Conservation (phyloP, 2,329 filamentous ascomycete genomes). For the Byssothecium circinans region DNA sequence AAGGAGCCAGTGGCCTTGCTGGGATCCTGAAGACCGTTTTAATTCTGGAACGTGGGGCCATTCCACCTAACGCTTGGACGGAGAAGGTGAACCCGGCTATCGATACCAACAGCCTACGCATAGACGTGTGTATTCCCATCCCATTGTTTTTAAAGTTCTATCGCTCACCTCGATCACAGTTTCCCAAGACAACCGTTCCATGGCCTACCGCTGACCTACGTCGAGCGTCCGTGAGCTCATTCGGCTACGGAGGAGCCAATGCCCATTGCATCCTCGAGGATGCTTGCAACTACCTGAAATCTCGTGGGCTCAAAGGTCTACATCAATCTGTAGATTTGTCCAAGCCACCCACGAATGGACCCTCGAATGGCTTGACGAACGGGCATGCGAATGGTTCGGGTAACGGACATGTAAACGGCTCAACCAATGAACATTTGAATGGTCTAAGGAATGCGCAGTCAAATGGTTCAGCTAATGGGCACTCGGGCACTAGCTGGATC, state of each 20-base stretch:
- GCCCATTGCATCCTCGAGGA: slow-evolving; percentile 23
- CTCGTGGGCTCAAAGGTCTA: not conserved
- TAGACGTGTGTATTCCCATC: no score
- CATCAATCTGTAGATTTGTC: not conserved
- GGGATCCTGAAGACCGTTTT: slow-evolving; percentile 27
- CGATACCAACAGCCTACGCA: slow-evolving; percentile 1
- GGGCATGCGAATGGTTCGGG: no score
- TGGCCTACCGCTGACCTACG: slow-evolving; percentile 4
- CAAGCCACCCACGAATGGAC: no score
- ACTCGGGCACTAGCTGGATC: no score
- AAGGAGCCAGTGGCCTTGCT: slow-evolving; percentile 23
- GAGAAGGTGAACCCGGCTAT: slow-evolving; percentile 32
- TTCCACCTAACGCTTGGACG: slow-evolving; percentile 37
- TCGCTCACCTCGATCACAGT: no score
- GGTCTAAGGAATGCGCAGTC: no score
- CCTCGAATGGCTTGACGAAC: no score
- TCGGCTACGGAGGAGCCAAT: not conserved
- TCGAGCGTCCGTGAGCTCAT: slow-evolving; percentile 22
- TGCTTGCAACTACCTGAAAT: slow-evolving; percentile 10
- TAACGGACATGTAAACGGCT: no score
- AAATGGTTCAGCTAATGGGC: no score
- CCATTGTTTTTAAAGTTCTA: no score
- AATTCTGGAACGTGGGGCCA: slow-evolving; percentile 35
- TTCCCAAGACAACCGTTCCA: no score
- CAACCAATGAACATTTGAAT: no score